Evolutionary conservation across 176 grass and related monocot species (phyloP), one percentile per base, ranked within the genome.

Genomic region (Triticum urartu): DNA sequence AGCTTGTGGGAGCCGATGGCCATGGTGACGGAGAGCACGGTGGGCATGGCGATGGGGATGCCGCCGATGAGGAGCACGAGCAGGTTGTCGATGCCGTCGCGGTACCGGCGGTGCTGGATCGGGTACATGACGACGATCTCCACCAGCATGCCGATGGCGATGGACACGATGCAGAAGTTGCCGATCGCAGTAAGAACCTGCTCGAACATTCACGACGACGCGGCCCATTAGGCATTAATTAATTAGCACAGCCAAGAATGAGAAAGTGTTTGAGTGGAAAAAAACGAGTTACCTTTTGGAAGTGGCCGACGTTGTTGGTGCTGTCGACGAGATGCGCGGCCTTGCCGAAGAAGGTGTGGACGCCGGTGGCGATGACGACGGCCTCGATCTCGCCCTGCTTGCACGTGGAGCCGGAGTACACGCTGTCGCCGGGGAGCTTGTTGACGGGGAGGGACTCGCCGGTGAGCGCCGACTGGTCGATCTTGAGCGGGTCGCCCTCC

Each of bases 331-430:
- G 95, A 86, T 98, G 93, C 5, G 95, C 95, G 1, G 95, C 95
- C 91, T 98, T 98, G 68, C 95, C 95, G 58, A 98, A 95, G 86
- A 98, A 98, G 68, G 95, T 98, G 79, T 91, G 91, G 1, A 98
- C 86, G 68, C 95, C 95, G 33, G 95, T 98, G 72, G 91, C 85
- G 66, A 89, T 93, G 14, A 98, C 95, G 32, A 95, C 84, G 14
- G 93, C 95, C 80, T 95, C 89, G 50, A 98, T 91, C 92, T 98
- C 95, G 11, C 95, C 95, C 72, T 98, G 95, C 88, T 98, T 98
- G 92, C 96, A 98, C 0, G 92, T 98, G 33, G 96, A 98, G 4
- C 96, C 93, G 0, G 96, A 98, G 92, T 86, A 98, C 48, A 98
- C 78, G 50, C 86, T 84, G 33, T 94, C 86, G 4, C 92, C 90